Base-by-base conservation (phyloP, 2,329 filamentous ascomycete genomes). In the Nannizziopsis barbatae region DNA sequence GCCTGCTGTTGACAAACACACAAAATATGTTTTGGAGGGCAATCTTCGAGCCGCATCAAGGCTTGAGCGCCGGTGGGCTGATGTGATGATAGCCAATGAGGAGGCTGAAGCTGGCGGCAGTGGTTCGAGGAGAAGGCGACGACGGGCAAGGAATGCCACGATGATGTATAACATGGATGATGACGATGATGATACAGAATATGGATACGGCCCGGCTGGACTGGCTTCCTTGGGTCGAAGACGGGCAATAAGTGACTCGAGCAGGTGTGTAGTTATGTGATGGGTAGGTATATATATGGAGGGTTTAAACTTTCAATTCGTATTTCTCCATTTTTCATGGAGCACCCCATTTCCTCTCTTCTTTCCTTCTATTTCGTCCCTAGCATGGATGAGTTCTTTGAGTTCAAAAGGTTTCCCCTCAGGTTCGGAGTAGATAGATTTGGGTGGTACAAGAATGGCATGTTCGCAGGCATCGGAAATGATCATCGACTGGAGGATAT, bases 1-100 rank as follows among this genome's bases (percentile, higher is more conserved):
- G 67, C 86, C 86, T 69, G 95, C 88, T 0, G 88, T 95, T 3
- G 84, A 95, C 56, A 88, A 95, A 64, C 90, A 96, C 65, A 88
- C 81, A 46, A 90, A 89, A 68, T 79, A 89, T 3, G 86, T 95
- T 0, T 65, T 94, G 45, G 74, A 78, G 3, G 86, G 86, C 5
- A 85, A 95, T 53, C 76, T 87, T 50, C 71, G 74, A 0, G 75
- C 84, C 1, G 92, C 92, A 0, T 75, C 74, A 33, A 74, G 86
- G n/a, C 73, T 96, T 15, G 89, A 95, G 71, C 76, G 81, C 54
- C 93, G 90, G 63, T 96, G 90, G 90, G 83, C 84, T 0, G 84
- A 93, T 47, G 94, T 87, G 64, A 95, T 95, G 88, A 86, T 93
- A 68, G 81, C 86, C 12, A 85, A 79, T 44, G 87, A 95, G 64